Percentiles rank a stretch among this genome's conserved stretches.
phyloP scores from a whole-genome alignment of 2,329 filamentous ascomycete species.

The Ambrosiella beaveri region DNA sequence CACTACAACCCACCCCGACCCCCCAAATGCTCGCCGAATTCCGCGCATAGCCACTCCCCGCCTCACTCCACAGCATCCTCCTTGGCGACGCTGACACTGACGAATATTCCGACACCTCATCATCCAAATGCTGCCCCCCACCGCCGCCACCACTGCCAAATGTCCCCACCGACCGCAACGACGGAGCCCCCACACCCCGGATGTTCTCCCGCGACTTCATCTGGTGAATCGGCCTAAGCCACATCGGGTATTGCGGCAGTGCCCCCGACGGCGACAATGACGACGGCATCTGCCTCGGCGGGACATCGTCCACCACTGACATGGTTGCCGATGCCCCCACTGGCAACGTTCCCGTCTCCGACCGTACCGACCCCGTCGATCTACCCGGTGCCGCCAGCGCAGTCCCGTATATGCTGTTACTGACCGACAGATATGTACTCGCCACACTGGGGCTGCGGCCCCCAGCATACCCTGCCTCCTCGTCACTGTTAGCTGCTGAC shows the following conservation, averaged over 20 bases:
- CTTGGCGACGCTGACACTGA: not conserved
- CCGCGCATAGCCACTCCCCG: constrained; percentile 12
- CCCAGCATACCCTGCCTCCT: not conserved
- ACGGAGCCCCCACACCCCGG: no score
- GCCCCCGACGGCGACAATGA: no score
- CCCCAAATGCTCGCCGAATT: constrained; percentile 9
- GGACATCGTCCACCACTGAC: not conserved
- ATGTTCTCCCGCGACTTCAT: no score
- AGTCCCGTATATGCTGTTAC: no score
- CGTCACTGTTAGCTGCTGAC: not conserved
- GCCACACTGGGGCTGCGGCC: no score
- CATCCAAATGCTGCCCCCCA: not conserved
- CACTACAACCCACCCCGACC: not conserved
- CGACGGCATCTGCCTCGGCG: no score
- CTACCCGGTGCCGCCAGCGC: no score
- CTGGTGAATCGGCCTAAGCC: no score
- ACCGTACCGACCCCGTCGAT: constrained; percentile 15
- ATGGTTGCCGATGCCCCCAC: constrained; percentile 7
- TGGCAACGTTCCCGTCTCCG: constrained; percentile 8
- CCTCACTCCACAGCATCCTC: constrained; percentile 7
- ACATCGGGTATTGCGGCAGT: no score
- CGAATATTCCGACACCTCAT: constrained; percentile 2
- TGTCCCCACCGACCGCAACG: no score
- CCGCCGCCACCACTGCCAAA: not conserved
- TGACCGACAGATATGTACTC: no score